Base-by-base conservation (phyloP, 2,329 filamentous ascomycete species). In the Fusarium mundagurra region DNA sequence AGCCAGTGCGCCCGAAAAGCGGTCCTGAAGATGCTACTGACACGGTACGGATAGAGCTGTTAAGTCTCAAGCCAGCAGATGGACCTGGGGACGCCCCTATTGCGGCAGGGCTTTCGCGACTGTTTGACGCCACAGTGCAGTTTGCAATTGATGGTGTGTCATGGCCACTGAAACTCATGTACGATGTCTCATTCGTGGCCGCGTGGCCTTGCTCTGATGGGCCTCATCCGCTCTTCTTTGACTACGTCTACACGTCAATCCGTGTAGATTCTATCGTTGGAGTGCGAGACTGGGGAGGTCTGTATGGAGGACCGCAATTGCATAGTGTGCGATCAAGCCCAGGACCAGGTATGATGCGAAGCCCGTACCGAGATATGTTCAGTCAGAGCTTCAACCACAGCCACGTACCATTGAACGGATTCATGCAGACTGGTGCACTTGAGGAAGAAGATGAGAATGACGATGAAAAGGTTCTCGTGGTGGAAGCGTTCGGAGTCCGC, bases 201-300 rank as follows among this genome's bases (percentile, higher is more conserved):
- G 90, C 90, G 4, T 92, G 89, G 86, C 90, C 91, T 12, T 93
- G 91, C 80, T 85, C 86, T 1, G 85, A 86, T 33, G 90, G 90
- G 0, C 91, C 91, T 18, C 91, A 93, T 80, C 90, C 92, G 12
- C 86, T 94, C 11, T 94, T 93, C 81, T 92, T 91, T 79, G 92
- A 94, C 80, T 94, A 94, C 78, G 83, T 86, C 9, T 91, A 90
- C 79, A 86, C 86, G 57, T 82, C 85, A 3, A 87, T 92, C 44
- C 86, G 87, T 61, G 91, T 89, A 3, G 91, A 94, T 77, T 87
- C 92, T 72, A 85, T 94, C 8, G 88, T 93, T 24, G 86, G 88
- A 43, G 88, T 94, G 53, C 84, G 87, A 39, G 89, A 93, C 79
- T 94, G 92, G 92, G 90, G 88, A 17, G 83, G 84, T 22, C 79